Conservation (phyloP, 192 early-diverging fungal genomes). For the Dissophora globulifera region DNA sequence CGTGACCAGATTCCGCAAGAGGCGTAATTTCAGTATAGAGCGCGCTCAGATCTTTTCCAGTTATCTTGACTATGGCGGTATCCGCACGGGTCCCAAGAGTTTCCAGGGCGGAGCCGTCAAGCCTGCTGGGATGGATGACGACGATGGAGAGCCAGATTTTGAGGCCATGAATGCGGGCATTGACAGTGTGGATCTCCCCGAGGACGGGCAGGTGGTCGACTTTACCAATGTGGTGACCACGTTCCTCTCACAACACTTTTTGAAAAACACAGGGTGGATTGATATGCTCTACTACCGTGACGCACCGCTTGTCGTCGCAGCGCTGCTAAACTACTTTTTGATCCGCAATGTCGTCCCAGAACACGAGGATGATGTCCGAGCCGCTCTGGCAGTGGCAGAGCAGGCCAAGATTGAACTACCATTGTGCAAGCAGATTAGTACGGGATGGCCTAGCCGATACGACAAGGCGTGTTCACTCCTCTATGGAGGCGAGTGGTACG, state of each 20-base stretch:
- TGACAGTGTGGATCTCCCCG: constrained; percentile 55
- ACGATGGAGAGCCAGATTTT: constrained; percentile 56
- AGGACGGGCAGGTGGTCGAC: constrained; percentile 50
- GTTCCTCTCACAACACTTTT: constrained; percentile 64
- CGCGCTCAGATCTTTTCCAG: constrained; percentile 57
- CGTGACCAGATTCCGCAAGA: constrained; percentile 62
- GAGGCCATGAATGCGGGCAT: constrained; percentile 55
- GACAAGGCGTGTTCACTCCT: constrained; percentile 65
- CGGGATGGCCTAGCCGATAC: constrained; percentile 54
- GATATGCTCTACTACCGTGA: constrained; percentile 57
- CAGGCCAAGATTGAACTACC: constrained; percentile 61
- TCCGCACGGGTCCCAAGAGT: constrained; percentile 59
- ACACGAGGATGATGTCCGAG: constrained; percentile 57
- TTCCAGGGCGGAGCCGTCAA: constrained; percentile 56
- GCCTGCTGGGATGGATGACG: constrained; percentile 35
- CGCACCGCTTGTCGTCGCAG: constrained; percentile 54
- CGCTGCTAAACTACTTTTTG: constrained; percentile 61
- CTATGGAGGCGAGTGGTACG: constrained; percentile 58
- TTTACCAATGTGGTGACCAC: constrained; percentile 58
- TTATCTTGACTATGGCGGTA: constrained; percentile 65
- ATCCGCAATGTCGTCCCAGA: constrained; percentile 63
- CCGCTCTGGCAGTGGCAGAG: constrained; percentile 54
- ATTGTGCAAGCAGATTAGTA: constrained; percentile 54
- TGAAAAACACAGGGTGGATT: constrained; percentile 58
- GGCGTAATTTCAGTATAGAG: constrained; percentile 58